Conservation (phyloP, 1,284 basidiomycete species). For the Phellinidium pouzarii region DNA sequence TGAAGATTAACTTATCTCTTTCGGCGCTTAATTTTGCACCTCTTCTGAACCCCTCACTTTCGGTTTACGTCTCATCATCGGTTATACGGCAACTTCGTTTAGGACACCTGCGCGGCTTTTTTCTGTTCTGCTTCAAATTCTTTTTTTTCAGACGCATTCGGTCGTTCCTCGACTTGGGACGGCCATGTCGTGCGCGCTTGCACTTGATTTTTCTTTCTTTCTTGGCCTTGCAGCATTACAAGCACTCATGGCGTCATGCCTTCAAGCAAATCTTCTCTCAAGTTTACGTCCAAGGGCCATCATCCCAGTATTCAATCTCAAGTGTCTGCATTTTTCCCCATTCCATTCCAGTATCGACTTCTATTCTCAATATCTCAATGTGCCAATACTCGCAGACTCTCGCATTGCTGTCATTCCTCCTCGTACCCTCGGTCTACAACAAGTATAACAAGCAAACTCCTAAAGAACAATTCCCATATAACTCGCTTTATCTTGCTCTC, state of each 20-base stretch:
- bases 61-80: slow-evolving; percentile 4
- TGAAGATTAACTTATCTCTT: slow-evolving; percentile 19
- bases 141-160: background rate
- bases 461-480: background rate
- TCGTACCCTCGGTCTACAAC: slow-evolving; percentile 3
- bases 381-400: slow-evolving; percentile 13
- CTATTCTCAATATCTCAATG: slow-evolving; percentile 13
- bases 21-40: slow-evolving; percentile 18
- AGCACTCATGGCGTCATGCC: slow-evolving; percentile 11
- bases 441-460: background rate
- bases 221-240: slow-evolving; percentile 9
- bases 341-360: slow-evolving; percentile 1
- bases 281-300: background rate
- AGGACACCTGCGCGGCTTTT: slow-evolving; percentile 18
- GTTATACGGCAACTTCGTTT: slow-evolving; percentile 13
- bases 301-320: slow-evolving; percentile 11
- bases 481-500: slow-evolving; percentile 15
- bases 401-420: slow-evolving; percentile 16
- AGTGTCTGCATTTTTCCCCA: slow-evolving; percentile 5
- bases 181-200: background rate
- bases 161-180: background rate
- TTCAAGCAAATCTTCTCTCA: background rate
- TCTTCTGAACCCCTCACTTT: background rate
- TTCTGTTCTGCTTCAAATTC: no score
- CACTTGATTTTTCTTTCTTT: slow-evolving; percentile 18